These are phyloP conservation scores for Rhizopogon vinicolor DNA, from an alignment of 768 basidiomycete species.

Conservation along the genomic window DNA sequence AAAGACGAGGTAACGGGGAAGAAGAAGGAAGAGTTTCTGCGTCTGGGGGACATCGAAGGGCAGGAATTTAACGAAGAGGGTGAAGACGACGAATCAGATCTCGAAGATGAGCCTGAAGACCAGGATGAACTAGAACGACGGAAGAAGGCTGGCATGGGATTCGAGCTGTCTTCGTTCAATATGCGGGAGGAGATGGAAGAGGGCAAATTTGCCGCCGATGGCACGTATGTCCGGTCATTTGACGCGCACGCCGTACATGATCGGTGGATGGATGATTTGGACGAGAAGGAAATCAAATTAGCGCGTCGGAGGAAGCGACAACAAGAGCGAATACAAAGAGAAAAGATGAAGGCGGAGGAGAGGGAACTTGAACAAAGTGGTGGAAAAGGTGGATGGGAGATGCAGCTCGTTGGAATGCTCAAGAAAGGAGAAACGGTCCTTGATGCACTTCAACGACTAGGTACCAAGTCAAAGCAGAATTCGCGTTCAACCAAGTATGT, in stretches of 20 bases:
- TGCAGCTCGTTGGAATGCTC: slow-evolving; percentile 66
- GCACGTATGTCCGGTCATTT: slow-evolving; percentile 77
- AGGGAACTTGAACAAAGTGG: slow-evolving; percentile 65
- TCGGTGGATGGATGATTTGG: slow-evolving; percentile 90
- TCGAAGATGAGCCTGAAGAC: slow-evolving; percentile 47
- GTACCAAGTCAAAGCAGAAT: slow-evolving; percentile 55
- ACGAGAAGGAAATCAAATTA: slow-evolving; percentile 79
- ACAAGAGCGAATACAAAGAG: slow-evolving; percentile 67
- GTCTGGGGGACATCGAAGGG: slow-evolving; percentile 93
- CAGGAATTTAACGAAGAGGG: slow-evolving; percentile 67
- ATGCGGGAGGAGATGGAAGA: slow-evolving; percentile 99
- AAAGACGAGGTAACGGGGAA: slow-evolving; percentile 40
- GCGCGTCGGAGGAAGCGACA: slow-evolving; percentile 73
- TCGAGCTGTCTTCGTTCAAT: slow-evolving; percentile 91
- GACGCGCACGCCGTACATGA: slow-evolving; percentile 94
- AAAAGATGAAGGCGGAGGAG: slow-evolving; percentile 70
- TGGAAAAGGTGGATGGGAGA: slow-evolving; percentile 58
- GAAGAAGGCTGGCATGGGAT: slow-evolving; percentile 89
- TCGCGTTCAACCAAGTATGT: slow-evolving; percentile 21
- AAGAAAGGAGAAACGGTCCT: slow-evolving; percentile 90
- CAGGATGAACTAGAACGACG: slow-evolving; percentile 75
- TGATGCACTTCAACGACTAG: slow-evolving; percentile 84
- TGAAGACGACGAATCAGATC: slow-evolving; percentile 33
- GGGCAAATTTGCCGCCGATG: slow-evolving; percentile 94
- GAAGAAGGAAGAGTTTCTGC: slow-evolving; percentile 69